Evolutionary conservation across 768 basidiomycete genomes (phyloP).

Genomic region (Infundibulicybe gibba): DNA sequence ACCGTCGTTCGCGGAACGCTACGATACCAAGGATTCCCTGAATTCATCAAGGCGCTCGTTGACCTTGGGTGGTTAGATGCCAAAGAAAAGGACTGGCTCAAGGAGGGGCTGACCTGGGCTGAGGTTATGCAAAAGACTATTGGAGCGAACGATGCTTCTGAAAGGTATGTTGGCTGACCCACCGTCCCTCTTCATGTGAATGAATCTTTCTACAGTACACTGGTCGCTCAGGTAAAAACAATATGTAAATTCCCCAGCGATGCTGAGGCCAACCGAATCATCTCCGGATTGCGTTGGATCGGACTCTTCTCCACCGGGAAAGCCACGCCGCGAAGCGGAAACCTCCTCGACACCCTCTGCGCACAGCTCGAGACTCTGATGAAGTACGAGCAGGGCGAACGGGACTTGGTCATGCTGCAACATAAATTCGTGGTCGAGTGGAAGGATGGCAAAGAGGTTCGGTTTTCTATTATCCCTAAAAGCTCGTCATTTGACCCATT

Average conservation of each 20-base stretch:
- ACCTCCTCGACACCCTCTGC: slow-evolving; percentile 92
- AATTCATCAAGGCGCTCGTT: slow-evolving; percentile 86
- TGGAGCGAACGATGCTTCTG: slow-evolving; percentile 62
- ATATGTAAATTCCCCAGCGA: slow-evolving; percentile 72
- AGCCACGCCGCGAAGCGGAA: slow-evolving; percentile 59
- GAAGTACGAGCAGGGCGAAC: slow-evolving; percentile 87
- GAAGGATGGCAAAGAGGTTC: slow-evolving; percentile 72
- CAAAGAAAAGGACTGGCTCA: slow-evolving; percentile 73
- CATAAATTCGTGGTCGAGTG: slow-evolving; percentile 96
- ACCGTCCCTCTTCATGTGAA: slow-evolving; percentile 3
- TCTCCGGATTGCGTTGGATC: slow-evolving; percentile 90
- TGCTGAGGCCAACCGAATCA: slow-evolving; percentile 69
- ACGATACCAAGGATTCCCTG: slow-evolving; percentile 95
- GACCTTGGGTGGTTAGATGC: slow-evolving; percentile 85
- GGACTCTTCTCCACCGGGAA: slow-evolving; percentile 80
- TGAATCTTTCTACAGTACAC: slow-evolving; percentile 44
- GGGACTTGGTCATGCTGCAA: slow-evolving; percentile 96
- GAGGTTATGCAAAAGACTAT: slow-evolving; percentile 76
- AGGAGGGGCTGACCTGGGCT: slow-evolving; percentile 74
- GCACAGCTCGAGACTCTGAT: slow-evolving; percentile 87
- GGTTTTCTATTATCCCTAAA: slow-evolving; percentile 12
- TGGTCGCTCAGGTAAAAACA: slow-evolving; percentile 67
- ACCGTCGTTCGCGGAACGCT: slow-evolving; percentile 91
- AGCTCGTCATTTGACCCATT: slow-evolving; percentile 3
- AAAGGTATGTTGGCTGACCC: slow-evolving; percentile 48